Evolutionary conservation across 1,284 basidiomycete species (phyloP), one percentile per base, ranked within the genome.

Genomic region (Apiotrichum veenhuisii): DNA sequence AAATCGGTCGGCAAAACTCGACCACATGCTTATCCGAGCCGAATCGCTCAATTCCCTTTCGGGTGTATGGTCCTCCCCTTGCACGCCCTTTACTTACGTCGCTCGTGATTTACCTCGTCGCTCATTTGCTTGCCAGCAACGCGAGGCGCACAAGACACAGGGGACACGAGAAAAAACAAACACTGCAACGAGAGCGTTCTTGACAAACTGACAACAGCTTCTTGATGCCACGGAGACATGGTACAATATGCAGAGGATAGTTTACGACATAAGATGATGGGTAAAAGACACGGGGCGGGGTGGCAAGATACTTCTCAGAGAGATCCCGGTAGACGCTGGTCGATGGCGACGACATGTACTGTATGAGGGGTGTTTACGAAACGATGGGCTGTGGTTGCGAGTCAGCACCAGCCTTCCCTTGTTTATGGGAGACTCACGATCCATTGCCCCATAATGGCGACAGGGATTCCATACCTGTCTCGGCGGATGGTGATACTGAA

Each of bases 401-500:
- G 54, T 51, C 38, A 41, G 54, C 20, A 23, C 38, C 8, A 20
- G 20, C 49, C n/a, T 18, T 20, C 10, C 26, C n/a, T 23, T 20
- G 63, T 22, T 10, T 1, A 8, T 20, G 10, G 40, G 11, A 17
- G 8, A 48, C 72, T 68, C 49, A 74, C 70, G 47, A 77, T 77
- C 71, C 73, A 77, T 58, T 74, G 72, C 46, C 77, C 90, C 52
- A 92, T 89, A 67, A 94, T 91, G 81, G 92, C 88, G 47, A 87
- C 91, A n/a, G 91, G 90, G 60, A 93, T 91, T 2, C 90, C 89
- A 83, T 73, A 77, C 10, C 70, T 69, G 49, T 97, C 93, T 59
- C 93, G 79, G 52, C 93, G 80, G 52, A 98, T 96, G 9, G 93
- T 97, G 71, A 97, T 96, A 50, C 88, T 92, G 74, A 97, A 97